These are phyloP conservation scores for Hypoxylon sp. DNA, from an alignment of 2,329 filamentous ascomycete species.

Conservation along the genomic window DNA sequence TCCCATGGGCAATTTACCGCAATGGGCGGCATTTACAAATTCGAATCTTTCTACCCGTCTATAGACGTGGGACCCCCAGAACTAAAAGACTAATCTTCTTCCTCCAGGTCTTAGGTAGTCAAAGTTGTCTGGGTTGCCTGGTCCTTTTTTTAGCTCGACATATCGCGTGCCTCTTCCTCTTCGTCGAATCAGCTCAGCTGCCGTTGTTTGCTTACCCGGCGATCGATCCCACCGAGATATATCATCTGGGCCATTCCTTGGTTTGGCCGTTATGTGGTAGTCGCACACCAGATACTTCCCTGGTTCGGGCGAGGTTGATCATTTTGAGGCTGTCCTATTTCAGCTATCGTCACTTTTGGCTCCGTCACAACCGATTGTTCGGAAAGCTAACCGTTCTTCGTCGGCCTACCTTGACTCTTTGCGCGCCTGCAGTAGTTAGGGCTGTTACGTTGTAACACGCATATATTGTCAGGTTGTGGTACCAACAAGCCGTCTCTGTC, in stretches of 20 bases:
- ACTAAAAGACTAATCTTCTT: constrained; percentile 40
- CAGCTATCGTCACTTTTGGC: constrained; percentile 29
- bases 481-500: constrained; percentile 47
- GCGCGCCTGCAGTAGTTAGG: constrained; percentile 34
- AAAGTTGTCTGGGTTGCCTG: not conserved
- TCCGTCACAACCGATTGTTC: constrained; percentile 33
- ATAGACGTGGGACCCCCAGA: constrained; percentile 33
- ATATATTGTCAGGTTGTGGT: constrained; percentile 50
- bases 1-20: constrained; percentile 48
- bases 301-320: constrained; percentile 41
- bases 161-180: constrained; percentile 28
- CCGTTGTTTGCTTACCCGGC: constrained; percentile 25
- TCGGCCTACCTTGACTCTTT: constrained; percentile 29
- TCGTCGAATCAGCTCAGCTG: constrained; percentile 22
- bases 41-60: constrained; percentile 40
- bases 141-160: constrained; percentile 13
- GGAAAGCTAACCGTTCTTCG: constrained; percentile 20
- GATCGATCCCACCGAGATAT: constrained; percentile 37
- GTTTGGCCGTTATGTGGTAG: constrained; percentile 46
- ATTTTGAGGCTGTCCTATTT: constrained; percentile 32
- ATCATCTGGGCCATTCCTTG: constrained; percentile 31
- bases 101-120: constrained; percentile 22
- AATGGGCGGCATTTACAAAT: constrained; percentile 48
- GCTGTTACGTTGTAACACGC: constrained; percentile 38
- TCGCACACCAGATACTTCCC: constrained; percentile 22